Conservation (phyloP, 225 moss, liverwort and hornwort species). For the Sphagnum contortum region DNA sequence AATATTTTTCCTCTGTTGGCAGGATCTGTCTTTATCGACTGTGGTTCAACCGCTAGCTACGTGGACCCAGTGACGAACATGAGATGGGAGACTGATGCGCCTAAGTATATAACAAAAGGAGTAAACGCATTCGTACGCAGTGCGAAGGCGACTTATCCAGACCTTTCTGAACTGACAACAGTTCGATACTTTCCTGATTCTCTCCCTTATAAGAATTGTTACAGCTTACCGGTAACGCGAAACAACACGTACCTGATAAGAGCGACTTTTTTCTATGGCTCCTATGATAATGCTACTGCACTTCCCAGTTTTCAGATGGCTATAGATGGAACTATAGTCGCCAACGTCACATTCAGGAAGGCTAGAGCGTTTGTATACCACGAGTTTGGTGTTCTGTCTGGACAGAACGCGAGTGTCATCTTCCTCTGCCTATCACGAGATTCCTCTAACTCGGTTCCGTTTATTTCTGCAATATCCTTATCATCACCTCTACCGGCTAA, state of each 20-base stretch:
- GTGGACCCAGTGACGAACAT: slow-evolving; percentile 8
- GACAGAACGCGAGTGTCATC: not conserved
- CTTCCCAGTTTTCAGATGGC: slow-evolving; percentile 5
- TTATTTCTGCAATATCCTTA: slow-evolving; percentile 12
- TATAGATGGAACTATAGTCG: slow-evolving; percentile 10
- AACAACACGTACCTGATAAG: slow-evolving; percentile 8
- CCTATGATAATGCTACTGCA: not conserved
- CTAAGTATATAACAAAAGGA: slow-evolving; percentile 5
- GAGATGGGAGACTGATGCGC: slow-evolving; percentile 5
- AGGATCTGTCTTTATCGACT: slow-evolving; percentile 12
- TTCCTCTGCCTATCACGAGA: slow-evolving; percentile 11
- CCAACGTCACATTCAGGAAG: not conserved
- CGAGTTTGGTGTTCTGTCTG: not conserved
- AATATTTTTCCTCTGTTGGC: not conserved
- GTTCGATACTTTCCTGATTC: slow-evolving; percentile 10
- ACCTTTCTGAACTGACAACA: not conserved
- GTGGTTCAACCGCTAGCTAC: slow-evolving; percentile 3
- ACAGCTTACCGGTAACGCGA: slow-evolving; percentile 6
- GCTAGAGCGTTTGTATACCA: not conserved
- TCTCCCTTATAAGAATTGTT: slow-evolving; percentile 7
- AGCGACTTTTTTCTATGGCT: slow-evolving; percentile 5
- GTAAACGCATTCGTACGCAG: not conserved
- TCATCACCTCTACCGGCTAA: not conserved
- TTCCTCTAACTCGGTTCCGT: not conserved
- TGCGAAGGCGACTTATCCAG: not conserved